A percentile compares a stretch with the other conserved stretches of the same genome.
These are phyloP conservation scores for Corrigiola litoralis DNA, from an alignment of 179 eudicot genomes.

Conservation along the genomic window DNA sequence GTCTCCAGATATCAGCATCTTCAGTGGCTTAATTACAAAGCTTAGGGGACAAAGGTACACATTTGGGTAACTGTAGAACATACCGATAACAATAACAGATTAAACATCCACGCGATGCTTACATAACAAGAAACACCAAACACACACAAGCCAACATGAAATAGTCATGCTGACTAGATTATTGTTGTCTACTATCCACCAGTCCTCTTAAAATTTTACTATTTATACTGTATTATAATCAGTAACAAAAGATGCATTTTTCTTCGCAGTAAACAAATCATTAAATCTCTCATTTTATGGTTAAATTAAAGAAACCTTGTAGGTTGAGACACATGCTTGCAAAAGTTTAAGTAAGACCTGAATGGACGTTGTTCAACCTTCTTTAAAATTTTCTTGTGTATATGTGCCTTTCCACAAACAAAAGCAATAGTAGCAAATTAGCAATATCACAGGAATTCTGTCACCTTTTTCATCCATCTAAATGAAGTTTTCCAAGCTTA, in stretches of 20 bases:
- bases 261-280: too few relatives aligned
- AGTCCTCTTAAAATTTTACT: too few relatives aligned
- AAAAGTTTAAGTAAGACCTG: background rate
- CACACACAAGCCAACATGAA: background rate
- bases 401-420: background rate
- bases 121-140: background rate
- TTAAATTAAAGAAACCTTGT: too few relatives aligned
- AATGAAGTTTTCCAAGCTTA: too few relatives aligned
- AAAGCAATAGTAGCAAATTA: background rate
- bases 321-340: too few relatives aligned
- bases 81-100: background rate
- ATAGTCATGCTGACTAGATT: background rate
- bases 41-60: too few relatives aligned
- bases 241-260: too few relatives aligned
- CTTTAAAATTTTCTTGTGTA: background rate
- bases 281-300: too few relatives aligned
- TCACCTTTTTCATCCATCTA: too few relatives aligned
- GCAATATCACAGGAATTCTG: background rate
- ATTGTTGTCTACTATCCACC: background rate
- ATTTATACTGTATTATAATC: too few relatives aligned
- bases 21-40: background rate
- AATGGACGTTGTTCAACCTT: background rate
- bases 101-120: background rate
- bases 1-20: conserved; percentile 11
- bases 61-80: too few relatives aligned